Base-by-base conservation (phyloP, 2,329 filamentous ascomycete genomes). In the Fusarium sp. region DNA sequence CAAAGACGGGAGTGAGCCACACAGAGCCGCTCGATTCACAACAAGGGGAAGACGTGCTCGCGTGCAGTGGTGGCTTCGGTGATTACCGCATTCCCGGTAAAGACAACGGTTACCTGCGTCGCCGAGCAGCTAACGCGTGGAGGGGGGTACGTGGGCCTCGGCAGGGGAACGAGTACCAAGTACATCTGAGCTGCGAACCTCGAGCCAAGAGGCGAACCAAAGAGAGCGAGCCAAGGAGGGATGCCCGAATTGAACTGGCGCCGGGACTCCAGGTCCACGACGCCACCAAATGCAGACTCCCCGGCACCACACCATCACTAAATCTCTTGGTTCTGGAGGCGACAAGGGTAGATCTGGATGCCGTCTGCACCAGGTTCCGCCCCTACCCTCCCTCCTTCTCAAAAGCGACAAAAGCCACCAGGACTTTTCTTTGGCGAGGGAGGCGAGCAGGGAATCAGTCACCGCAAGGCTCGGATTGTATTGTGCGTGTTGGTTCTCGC, bases 11-110 rank as follows among this genome's bases (percentile, higher is more conserved):
- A 68, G 31, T 57, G 27, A 64, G 64, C 71, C 58, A 62, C 56
- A 60, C 57, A 66, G 62, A 64, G 54, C 59, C 33, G 52, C 70
- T 65, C 64, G 61, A 63, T 65, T 67, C 56, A 63, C 60, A 50
- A 62, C 41, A 70, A 65, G 56, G 64, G 60, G 35, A 72, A 69
- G 67, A 43, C 63, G 64, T 74, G 71, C 57, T 72, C 48, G 58
- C 43, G 27, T 74, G 71, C 76, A 73, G 65, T 48, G 62, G 45
- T 65, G 71, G 72, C 27, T 54, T 54, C 59, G 68, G 67, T 64
- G 64, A 65, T 75, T 73, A 76, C 58, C 76, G 63, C 65, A 71
- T 65, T 69, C 65, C 67, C 71, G 75, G 68, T 54, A 74, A 48
- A 69, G 59, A 52, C 60, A 73, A 64, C 63, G 61, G 69, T 54